Conservation (phyloP, 192 early-diverging fungal species). For the Funneliformis mosseae region DNA sequence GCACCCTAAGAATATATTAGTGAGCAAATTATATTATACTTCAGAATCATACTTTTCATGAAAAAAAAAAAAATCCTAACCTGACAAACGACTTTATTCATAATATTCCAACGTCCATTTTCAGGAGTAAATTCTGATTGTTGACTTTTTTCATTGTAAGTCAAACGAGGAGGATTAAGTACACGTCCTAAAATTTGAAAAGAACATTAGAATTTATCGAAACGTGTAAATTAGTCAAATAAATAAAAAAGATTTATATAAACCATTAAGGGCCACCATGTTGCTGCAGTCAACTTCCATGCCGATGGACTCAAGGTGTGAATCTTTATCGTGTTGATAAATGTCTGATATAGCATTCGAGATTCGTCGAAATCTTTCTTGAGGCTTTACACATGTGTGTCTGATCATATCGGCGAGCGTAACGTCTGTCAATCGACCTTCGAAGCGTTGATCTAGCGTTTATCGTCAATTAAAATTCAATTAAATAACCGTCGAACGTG, state of each 20-base stretch:
- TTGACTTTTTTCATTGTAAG: slow-evolving; percentile 32
- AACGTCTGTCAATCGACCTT: neutral
- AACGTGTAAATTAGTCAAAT: neutral
- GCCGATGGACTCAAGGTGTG: neutral
- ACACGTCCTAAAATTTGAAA: slow-evolving; percentile 4
- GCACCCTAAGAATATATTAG: slow-evolving; percentile 51
- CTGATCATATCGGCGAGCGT: slow-evolving; percentile 9
- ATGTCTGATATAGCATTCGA: neutral
- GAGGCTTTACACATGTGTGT: slow-evolving; percentile 6
- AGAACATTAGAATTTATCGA: neutral
- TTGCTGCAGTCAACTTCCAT: neutral
- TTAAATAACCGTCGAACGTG: neutral
- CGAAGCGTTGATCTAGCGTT: neutral
- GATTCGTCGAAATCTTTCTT: slow-evolving; percentile 5
- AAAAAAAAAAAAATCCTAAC: neutral
- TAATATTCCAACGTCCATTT: slow-evolving; percentile 69
- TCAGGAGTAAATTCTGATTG: slow-evolving; percentile 54
- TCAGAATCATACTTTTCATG: neutral
- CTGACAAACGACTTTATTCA: neutral
- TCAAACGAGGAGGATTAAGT: neutral
- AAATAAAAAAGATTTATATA: neutral
- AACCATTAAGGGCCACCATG: neutral
- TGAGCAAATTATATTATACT: neutral
- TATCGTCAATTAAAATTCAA: neutral
- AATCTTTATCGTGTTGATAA: neutral